Base-by-base conservation (phyloP, 1,284 basidiomycete species). In the Pterula multifida region DNA sequence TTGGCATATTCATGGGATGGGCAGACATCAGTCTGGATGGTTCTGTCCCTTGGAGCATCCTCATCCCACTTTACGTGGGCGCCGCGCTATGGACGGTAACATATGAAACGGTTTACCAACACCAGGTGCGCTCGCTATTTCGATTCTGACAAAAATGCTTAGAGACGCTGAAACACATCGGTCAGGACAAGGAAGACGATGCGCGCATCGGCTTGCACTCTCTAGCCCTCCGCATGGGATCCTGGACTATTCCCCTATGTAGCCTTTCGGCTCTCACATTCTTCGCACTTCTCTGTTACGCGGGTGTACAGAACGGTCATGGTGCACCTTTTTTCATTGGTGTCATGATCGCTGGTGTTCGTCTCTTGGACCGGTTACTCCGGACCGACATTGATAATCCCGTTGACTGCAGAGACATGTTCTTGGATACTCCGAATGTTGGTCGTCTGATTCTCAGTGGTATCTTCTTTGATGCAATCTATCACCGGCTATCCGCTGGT, bases 1-100 rank as follows among this genome's bases (percentile, higher is more conserved):
- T 64, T 26, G 64, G 64, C 11, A 52, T 61, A 15, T 63, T 63
- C 53, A 65, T 64, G 64, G 63, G 63, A 19, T 65, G 62, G 63
- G 53, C 52, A 47, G 58, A 63, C 49, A 39, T 64, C 36, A 61
- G 51, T 39, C 26, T 50, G 15, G 56, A 59, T 25, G 54, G 55
- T 6, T 36, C 49, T 3, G 45, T 64, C 12, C 55, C 60, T 4
- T 65, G 61, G 59, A 42, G 54, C 1, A 54, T 57, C 13, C 58
- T 64, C 3, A 26, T 49, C 26, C 57, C 59, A 0, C 36, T 63
- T 3, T 64, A 62, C 52, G 4, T 63, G 9, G 58, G 60, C 13
- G 55, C 58, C 13, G 58, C 39, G 4, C 39, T 42, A 4, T 42
- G 39, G 39, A 42, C 39, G 19, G 59, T 49, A 23, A 35, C 48